These are phyloP conservation scores for Chaetomium tenue DNA, from an alignment of 495 filamentous ascomycete species.

Conservation along the genomic window DNA sequence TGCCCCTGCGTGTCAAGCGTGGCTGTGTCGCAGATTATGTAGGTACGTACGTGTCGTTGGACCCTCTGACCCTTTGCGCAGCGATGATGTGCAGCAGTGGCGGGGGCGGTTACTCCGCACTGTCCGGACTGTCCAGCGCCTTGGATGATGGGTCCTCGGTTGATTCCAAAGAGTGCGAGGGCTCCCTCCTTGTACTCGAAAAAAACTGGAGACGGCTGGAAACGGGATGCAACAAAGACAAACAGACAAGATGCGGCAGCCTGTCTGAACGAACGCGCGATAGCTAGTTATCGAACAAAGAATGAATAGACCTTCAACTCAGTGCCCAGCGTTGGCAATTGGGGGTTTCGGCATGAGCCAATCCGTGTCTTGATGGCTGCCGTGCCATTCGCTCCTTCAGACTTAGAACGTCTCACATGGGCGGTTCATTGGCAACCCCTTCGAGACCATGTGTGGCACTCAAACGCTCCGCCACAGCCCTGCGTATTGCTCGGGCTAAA, in stretches of 20 bases:
- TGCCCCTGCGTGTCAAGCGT: slow-evolving; percentile 10
- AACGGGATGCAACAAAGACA: slow-evolving; percentile 1
- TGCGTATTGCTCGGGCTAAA: background rate
- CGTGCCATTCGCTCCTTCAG: background rate
- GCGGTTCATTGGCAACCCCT: background rate
- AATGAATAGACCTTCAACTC: background rate
- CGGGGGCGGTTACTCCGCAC: background rate
- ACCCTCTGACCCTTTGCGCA: background rate
- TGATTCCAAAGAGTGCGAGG: no score
- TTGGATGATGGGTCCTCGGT: background rate
- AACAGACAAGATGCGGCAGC: background rate
- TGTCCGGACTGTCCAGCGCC: background rate
- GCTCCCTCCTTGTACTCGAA: no score
- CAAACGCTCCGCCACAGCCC: slow-evolving; percentile 1
- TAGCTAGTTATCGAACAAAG: background rate
- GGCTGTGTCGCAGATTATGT: slow-evolving; percentile 5
- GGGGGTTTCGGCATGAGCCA: background rate
- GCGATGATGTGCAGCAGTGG: background rate
- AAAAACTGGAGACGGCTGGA: no score
- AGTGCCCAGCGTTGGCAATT: no score
- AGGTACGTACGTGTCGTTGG: slow-evolving; percentile 2
- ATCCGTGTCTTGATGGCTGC: background rate
- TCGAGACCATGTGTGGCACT: background rate
- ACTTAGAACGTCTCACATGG: background rate
- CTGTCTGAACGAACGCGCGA: background rate